Percentiles rank a stretch among this genome's conserved stretches.
Evolutionary conservation across 1,284 basidiomycete species (phyloP).

Genomic region (Lentinula novae-zelandiae): DNA sequence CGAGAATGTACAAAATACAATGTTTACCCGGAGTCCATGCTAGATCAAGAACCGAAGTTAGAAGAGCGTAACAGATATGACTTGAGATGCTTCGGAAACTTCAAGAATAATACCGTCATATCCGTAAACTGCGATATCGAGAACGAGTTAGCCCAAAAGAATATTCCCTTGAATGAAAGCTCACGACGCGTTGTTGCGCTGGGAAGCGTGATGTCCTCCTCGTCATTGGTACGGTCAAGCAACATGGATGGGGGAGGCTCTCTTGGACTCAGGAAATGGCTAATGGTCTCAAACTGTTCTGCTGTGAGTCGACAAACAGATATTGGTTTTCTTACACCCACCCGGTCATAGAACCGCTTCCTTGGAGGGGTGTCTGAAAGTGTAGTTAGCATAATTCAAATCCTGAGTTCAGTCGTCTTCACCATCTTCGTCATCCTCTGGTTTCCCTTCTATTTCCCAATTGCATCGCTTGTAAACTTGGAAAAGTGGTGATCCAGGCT

Average conservation of each 20-base stretch:
- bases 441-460: constrained; percentile 75
- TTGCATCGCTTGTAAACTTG: constrained; percentile 87
- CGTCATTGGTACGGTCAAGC: constrained; percentile 82
- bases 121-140: constrained; percentile 56
- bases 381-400: constrained; percentile 10
- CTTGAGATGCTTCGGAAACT: constrained; percentile 73
- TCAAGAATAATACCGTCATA: constrained; percentile 83
- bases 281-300: constrained; percentile 65
- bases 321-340: constrained; percentile 25
- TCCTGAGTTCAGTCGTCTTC: constrained; percentile 11
- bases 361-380: constrained; percentile 61
- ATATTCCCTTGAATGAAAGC: constrained; percentile 20
- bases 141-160: constrained; percentile 21
- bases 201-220: constrained; percentile 68
- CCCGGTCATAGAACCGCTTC: constrained; percentile 65
- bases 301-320: background rate
- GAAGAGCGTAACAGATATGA: constrained; percentile 70
- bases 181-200: constrained; percentile 71
- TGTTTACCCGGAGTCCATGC: background rate
- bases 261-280: constrained; percentile 67
- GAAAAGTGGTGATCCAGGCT: constrained; percentile 86
- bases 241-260: constrained; percentile 78
- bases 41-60: constrained; percentile 26
- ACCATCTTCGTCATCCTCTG: constrained; percentile 79
- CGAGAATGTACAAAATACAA: background rate